Conservation (phyloP, 2,329 filamentous ascomycete genomes). For the Venturia aucupariae region DNA sequence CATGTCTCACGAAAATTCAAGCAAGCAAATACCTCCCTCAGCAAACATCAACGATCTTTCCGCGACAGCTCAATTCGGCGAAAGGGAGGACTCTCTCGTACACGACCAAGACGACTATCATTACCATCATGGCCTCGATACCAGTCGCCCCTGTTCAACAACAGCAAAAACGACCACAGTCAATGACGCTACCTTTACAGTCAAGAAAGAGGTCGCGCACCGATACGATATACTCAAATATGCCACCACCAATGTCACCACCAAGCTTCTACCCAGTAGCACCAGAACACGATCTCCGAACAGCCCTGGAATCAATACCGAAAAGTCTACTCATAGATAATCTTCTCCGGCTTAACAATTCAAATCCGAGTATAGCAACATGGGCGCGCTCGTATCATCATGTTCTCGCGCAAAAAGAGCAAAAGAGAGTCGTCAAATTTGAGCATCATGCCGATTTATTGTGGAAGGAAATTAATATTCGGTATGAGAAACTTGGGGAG, state of each 20-base stretch:
- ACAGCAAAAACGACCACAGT: too few species aligned
- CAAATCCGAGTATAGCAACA: background rate
- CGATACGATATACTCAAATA: background rate
- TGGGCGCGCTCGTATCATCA: background rate
- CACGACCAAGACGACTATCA: too few species aligned
- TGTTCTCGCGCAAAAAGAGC: background rate
- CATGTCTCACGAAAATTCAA: background rate
- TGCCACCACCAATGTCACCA: slow-evolving; percentile 1
- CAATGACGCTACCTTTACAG: background rate
- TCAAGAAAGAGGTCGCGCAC: background rate
- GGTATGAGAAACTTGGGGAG: background rate
- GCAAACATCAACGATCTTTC: background rate
- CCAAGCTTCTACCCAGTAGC: background rate
- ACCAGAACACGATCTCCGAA: background rate
- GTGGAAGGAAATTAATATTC: background rate
- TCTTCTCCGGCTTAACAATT: background rate
- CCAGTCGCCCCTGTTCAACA: background rate
- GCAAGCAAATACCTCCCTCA: slow-evolving; percentile 3
- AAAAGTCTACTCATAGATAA: background rate
- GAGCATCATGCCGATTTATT: background rate
- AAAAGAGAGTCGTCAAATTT: background rate
- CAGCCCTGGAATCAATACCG: background rate
- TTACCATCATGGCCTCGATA: background rate
- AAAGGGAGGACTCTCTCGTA: too few species aligned
- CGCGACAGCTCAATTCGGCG: too few species aligned